Conservation (phyloP, 768 basidiomycete genomes). For the Amanita rimosa region DNA sequence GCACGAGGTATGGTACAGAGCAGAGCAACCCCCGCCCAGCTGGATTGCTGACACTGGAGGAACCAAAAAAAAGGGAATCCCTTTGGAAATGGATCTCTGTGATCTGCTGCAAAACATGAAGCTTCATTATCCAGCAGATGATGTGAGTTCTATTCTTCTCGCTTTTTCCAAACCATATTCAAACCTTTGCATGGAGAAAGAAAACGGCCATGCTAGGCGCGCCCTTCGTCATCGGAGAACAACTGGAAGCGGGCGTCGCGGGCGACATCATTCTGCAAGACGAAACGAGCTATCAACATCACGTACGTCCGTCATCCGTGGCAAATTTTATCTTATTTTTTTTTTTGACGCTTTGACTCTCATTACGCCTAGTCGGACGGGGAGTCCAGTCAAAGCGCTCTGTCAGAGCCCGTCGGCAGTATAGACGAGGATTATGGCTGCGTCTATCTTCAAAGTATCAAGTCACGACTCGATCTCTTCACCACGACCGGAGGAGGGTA, state of each 20-base stretch:
- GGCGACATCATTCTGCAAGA: constrained; percentile 37
- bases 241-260: constrained; percentile 8
- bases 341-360: too few relatives aligned
- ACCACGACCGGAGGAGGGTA: constrained; percentile 63
- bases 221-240: constrained; percentile 10
- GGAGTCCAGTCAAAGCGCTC: constrained; percentile 34
- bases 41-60: neutral
- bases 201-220: constrained; percentile 18
- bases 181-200: constrained; percentile 32
- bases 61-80: constrained; percentile 3
- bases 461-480: constrained; percentile 40
- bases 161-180: constrained; percentile 3
- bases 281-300: constrained; percentile 23
- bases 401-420: constrained; percentile 26
- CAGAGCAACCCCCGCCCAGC: neutral
- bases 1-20: neutral
- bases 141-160: constrained; percentile 15
- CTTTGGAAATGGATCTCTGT: constrained; percentile 38
- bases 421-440: constrained; percentile 35
- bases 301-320: neutral
- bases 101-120: constrained; percentile 40
- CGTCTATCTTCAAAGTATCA: constrained; percentile 51
- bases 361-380: constrained; percentile 28
- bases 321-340: too few relatives aligned
- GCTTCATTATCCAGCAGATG: constrained; percentile 23